Conservation (phyloP, 176 grass and related monocot genomes). For the Elymus sibiricus region DNA sequence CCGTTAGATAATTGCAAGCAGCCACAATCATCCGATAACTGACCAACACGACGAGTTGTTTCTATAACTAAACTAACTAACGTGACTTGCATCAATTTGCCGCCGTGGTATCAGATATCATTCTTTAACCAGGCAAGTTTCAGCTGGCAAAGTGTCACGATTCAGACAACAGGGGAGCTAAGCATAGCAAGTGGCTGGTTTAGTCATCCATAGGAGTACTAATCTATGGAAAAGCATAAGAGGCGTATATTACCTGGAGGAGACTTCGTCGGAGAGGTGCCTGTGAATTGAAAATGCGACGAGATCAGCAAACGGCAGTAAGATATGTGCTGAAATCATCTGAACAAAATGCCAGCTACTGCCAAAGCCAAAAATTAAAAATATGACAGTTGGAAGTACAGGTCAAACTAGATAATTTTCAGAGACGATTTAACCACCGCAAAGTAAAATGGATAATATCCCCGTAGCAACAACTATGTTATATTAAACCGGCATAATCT, state of each 20-base stretch:
- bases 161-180: not conserved
- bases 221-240: not conserved
- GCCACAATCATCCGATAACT: not conserved
- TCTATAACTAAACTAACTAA: not conserved
- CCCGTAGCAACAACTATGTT: not conserved
- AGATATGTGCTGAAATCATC: not conserved
- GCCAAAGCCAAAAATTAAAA: not conserved
- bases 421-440: not conserved
- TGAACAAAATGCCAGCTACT: not conserved
- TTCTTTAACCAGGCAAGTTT: not conserved
- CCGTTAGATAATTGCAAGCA: not conserved
- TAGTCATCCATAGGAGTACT: not conserved
- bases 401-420: slow-evolving; percentile 13
- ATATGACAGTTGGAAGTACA: not conserved
- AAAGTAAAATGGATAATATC: not conserved
- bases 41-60: not conserved
- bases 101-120: not conserved
- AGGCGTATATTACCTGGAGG: slow-evolving; percentile 39
- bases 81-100: not conserved
- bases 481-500: slow-evolving; percentile 11
- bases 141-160: not conserved
- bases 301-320: slow-evolving; percentile 1
- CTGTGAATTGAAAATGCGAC: slow-evolving; percentile 15
- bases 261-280: slow-evolving; percentile 10
- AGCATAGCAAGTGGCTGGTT: not conserved